These are phyloP conservation scores for Dactylellina drechsleri DNA, from an alignment of 2,329 filamentous ascomycete genomes.

Conservation along the genomic window DNA sequence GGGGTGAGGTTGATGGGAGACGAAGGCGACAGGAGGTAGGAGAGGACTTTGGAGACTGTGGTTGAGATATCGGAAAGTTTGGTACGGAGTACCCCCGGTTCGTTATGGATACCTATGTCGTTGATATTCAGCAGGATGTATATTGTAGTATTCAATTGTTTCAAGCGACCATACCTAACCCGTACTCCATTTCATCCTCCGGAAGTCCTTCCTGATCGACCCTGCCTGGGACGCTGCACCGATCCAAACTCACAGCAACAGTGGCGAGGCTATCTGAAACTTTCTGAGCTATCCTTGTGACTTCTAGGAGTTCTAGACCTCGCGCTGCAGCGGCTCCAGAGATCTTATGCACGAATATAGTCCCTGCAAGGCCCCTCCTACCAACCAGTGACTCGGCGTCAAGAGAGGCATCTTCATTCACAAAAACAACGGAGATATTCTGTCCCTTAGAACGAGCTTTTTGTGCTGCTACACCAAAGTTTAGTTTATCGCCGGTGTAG, in stretches of 20 bases:
- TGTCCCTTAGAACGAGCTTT: slow-evolving; percentile 84
- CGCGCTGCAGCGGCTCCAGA: slow-evolving; percentile 37
- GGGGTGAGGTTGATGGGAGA: slow-evolving; percentile 64
- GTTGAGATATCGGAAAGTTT: slow-evolving; percentile 59
- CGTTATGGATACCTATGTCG: slow-evolving; percentile 74
- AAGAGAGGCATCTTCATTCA: slow-evolving; percentile 89
- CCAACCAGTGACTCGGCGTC: slow-evolving; percentile 85
- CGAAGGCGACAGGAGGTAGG: slow-evolving; percentile 69
- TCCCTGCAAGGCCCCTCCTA: slow-evolving; percentile 84
- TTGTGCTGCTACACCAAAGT: slow-evolving; percentile 92
- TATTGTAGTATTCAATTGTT: not conserved
- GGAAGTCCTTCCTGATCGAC: slow-evolving; percentile 57
- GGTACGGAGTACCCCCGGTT: slow-evolving; percentile 68
- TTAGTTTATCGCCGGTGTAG: slow-evolving; percentile 88
- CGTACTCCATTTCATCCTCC: slow-evolving; percentile 66
- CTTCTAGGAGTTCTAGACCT: slow-evolving; percentile 28
- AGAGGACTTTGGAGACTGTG: slow-evolving; percentile 69
- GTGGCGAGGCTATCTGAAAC: slow-evolving; percentile 66
- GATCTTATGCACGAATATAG: slow-evolving; percentile 71
- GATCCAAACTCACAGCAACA: slow-evolving; percentile 67
- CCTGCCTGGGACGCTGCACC: slow-evolving; percentile 68
- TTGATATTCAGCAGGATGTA: not conserved
- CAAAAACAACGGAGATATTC: slow-evolving; percentile 87
- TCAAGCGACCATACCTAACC: slow-evolving; percentile 68
- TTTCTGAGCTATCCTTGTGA: slow-evolving; percentile 60